Base-by-base conservation (phyloP, 371 early-diverging fungal species). In the Fennellomyces sp. region DNA sequence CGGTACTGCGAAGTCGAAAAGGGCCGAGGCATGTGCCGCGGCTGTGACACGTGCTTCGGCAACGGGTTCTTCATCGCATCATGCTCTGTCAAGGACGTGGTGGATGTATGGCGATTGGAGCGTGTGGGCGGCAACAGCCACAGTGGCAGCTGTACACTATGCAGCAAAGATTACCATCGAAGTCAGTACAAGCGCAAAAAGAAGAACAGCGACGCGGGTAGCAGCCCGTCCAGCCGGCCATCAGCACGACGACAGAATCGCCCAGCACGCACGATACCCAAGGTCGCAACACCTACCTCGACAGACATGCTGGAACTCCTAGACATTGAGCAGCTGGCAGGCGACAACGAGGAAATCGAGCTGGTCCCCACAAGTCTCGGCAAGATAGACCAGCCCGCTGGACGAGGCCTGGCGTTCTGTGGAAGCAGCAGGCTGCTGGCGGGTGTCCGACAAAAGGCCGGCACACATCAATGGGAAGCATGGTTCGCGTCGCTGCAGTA, bases 1-100 rank as follows among this genome's bases (percentile, higher is more conserved):
- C 66, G 69, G 6, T 68, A 70, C 12, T 64, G 71, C 47, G 61
- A 68, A 25, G 69, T 65, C 12, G 70, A 69, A 12, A 59, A 61
- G 10, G 61, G 67, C 28, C 59, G 60, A 11, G 67, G 65, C 10
- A 56, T 35, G 15, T 72, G 70, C 30, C 55, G 69, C 23, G 64
- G 58, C 2, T 70, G 73, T 47, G 66, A 72, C 17, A 72, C 66
- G 5, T 67, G 67, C 8, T 65, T 72, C 26, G 64, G 72, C 17
- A 72, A 61, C 25, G 78, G 75, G 1, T 75, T 73, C 12, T 58
- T 75, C 47, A 60, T 78, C 11, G 78, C 78, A 5, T 67, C 78
- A 10, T 59, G 65, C 27, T 54, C 73, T 0, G 28, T 56, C 6
- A 66, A 78, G 39, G 71, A 68, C 2, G 56, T 56, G 4, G 78